Base-by-base conservation (phyloP, 31 red algal species). In the Odonthalia washingtoniensis region DNA sequence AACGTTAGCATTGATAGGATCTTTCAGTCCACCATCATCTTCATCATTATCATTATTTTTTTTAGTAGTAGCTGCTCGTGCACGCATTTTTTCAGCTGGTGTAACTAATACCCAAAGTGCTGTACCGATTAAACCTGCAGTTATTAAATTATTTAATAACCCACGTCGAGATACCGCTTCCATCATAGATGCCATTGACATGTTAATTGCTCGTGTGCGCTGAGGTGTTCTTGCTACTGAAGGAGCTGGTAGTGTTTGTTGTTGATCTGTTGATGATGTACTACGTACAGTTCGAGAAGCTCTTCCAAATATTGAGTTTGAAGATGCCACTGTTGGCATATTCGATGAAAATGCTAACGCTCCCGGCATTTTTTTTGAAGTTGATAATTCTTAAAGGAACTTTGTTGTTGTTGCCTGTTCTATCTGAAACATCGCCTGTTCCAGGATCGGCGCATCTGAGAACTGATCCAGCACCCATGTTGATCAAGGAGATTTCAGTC, bases 111-210 rank as follows among this genome's bases (percentile, higher is more conserved):
- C 75, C 92, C 92, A 95, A 30, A 95, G 45, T 28, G 60, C 87
- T 16, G 82, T 62, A 35, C 86, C 92, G 40, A 89, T 90, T 70
- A 95, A 90, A 27, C 92, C 92, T 17, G 87, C 92, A 44, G 86
- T 95, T 43, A 95, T 95, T 21, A 95, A 69, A 46, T 89, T 95
- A 81, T 95, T 95, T 36, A 95, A 36, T 5, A 95, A 83, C 16
- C 87, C 87, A 62, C 92, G 92, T 36, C 92, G 87, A 30, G 92
- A 88, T 46, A 93, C 70, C n/a, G 85, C 91, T 44, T 93, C 91
- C 78, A 93, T 83, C 38, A 93, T 35, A n/a, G 57, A 83, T 9
- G 72, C 36, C 26, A 86, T 24, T 18, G 53, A 75, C 83, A 87
- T 87, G 21, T 3, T 64, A 18, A 57, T 24, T 41, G 72, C 49